These are phyloP conservation scores for Fraxinus sp. DNA, from an alignment of 305 asterid genomes.

Conservation along the genomic window DNA sequence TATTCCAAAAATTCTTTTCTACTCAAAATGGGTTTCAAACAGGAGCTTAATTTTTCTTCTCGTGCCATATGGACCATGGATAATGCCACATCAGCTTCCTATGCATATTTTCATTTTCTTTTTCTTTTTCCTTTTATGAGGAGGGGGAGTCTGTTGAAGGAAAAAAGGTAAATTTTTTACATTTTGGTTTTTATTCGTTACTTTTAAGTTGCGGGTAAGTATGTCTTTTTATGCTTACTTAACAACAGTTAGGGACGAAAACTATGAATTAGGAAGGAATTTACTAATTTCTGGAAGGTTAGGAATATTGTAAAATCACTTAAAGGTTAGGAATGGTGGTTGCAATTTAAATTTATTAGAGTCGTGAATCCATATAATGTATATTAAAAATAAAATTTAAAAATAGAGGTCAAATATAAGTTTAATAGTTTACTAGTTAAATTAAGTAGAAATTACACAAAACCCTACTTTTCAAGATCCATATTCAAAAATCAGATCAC, in stretches of 20 bases:
- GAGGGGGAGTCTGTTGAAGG: neutral
- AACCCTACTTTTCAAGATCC: too few species aligned
- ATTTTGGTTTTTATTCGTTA: neutral
- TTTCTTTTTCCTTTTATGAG: neutral
- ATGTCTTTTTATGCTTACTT: neutral
- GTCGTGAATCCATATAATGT: too few species aligned
- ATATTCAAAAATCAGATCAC: too few species aligned
- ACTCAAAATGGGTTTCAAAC: too few species aligned
- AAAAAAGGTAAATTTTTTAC: too few species aligned
- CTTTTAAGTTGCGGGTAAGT: neutral
- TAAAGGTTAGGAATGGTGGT: neutral
- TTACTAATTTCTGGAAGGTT: neutral
- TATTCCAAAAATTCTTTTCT: too few species aligned
- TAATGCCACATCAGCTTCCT: neutral
- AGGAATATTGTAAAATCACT: neutral
- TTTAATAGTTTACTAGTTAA: too few species aligned
- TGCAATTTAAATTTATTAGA: neutral
- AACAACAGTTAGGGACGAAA: neutral
- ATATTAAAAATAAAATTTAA: too few species aligned
- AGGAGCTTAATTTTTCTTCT: neutral
- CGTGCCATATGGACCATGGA: neutral
- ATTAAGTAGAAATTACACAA: too few species aligned
- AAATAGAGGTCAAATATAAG: too few species aligned
- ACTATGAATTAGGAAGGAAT: neutral
- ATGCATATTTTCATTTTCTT: neutral